Conservation (phyloP, 345 rosid genomes). For the Rhizophora mangle region DNA sequence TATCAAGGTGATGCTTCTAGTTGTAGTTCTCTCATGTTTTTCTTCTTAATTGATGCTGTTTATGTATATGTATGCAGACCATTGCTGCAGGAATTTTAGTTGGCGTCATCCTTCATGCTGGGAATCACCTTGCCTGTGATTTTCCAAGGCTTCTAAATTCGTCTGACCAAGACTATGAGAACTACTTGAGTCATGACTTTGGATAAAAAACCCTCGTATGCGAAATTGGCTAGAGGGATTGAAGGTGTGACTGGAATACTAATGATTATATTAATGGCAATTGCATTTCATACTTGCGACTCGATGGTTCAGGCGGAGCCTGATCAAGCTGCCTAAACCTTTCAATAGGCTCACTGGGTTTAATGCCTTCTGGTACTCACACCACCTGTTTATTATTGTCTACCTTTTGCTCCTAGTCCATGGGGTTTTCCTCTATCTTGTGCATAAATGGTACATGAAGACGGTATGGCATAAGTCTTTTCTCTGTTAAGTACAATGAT, state of each 20-base stretch:
- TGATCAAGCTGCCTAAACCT: conserved; percentile 76
- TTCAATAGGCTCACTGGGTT: conserved; percentile 89
- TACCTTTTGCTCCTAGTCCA: conserved; percentile 72
- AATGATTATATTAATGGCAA: conserved; percentile 66
- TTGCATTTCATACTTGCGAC: conserved; percentile 92
- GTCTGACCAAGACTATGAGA: conserved; percentile 23
- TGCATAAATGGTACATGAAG: conserved; percentile 69
- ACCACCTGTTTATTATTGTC: conserved; percentile 72
- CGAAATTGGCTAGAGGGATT: conserved; percentile 51
- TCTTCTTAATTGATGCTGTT: not conserved
- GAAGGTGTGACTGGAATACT: conserved; percentile 84
- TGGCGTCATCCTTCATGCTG: conserved; percentile 74
- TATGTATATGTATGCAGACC: conserved; percentile 42
- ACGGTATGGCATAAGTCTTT: conserved; percentile 49
- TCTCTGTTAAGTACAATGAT: not conserved
- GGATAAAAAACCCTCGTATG: conserved; percentile 65
- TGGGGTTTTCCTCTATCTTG: conserved; percentile 64
- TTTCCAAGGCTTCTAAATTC: conserved; percentile 65
- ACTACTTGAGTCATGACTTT: conserved; percentile 42
- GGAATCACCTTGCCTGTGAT: conserved; percentile 84
- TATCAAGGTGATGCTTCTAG: not conserved
- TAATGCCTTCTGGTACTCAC: conserved; percentile 98
- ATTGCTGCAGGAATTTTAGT: conserved; percentile 89
- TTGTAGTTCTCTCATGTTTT: not conserved
- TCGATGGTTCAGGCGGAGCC: conserved; percentile 66